phyloP scores from a whole-genome alignment of 192 early-diverging fungal genomes.

The Gaertneriomyces sp. region DNA sequence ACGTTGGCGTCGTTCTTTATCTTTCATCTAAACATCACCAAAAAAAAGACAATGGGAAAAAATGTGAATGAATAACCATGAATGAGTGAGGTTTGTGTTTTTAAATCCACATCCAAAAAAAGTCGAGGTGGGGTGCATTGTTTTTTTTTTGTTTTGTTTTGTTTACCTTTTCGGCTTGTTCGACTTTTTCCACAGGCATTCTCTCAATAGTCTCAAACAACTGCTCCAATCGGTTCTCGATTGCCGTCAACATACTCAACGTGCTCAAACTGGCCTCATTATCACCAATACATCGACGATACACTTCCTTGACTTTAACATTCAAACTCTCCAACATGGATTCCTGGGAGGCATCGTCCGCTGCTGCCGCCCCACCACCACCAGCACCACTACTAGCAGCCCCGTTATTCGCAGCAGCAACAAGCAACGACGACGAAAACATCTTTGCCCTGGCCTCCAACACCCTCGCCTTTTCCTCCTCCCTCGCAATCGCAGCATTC shows the following conservation, averaged over 20 bases:
- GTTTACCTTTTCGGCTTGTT: slow-evolving; percentile 57
- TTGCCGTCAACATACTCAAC: slow-evolving; percentile 54
- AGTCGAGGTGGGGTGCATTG: not conserved
- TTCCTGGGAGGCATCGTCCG: slow-evolving; percentile 52
- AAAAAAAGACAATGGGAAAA: not conserved
- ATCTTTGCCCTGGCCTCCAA: slow-evolving; percentile 54
- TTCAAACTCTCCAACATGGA: slow-evolving; percentile 53
- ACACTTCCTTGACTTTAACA: slow-evolving; percentile 58
- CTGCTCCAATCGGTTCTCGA: slow-evolving; percentile 59
- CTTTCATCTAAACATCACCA: slow-evolving; percentile 42
- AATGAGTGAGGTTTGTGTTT: not conserved
- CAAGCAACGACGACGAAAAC: too few species aligned
- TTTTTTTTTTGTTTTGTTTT: not conserved
- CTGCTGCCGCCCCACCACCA: not conserved
- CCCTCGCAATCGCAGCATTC: slow-evolving; percentile 49
- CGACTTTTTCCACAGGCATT: slow-evolving; percentile 60
- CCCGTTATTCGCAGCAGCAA: too few species aligned
- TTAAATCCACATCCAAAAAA: not conserved
- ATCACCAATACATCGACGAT: slow-evolving; percentile 54
- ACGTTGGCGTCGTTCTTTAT: slow-evolving; percentile 54
- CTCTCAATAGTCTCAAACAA: slow-evolving; percentile 58
- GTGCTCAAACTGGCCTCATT: slow-evolving; percentile 54
- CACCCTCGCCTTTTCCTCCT: slow-evolving; percentile 54
- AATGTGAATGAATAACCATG: not conserved
- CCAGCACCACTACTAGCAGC: too few species aligned